Evolutionary conservation across 495 filamentous ascomycete genomes (phyloP), one percentile per base, ranked within the genome.

Genomic region (Barbatosphaeria neglecta): DNA sequence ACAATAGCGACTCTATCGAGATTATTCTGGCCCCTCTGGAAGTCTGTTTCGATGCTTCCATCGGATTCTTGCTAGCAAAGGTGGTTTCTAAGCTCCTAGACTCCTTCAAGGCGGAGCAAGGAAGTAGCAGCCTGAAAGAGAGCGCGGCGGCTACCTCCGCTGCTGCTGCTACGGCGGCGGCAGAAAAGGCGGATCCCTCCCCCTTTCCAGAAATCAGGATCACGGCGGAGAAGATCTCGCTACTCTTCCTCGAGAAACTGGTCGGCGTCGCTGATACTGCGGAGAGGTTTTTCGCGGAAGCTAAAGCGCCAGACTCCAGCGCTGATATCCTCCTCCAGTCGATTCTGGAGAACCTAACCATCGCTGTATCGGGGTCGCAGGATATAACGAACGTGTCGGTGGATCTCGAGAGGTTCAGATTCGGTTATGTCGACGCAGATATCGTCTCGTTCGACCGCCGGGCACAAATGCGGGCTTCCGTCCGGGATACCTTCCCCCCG

Each of bases 401-500:
- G 4, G 61, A 61, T 27, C 55, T 90, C 2, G 72, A 80, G 35
- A 87, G 81, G 49, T 82, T 94, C 55, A 66, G 59, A 0, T 77
- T 95, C 45, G 86, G 84, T 8, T 87, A 85, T 61, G 74, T 75
- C 6, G 74, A 78, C n/a, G 81, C 83, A 23, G 69, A 81, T 49
- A 78, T 94, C 24, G 60, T 94, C 43, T 84, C 83, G 19, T 95
- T 95, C 51, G 78, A 78, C 46, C 67, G 68, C 16, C 68, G 70
- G 16, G 60, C 80, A 49, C 77, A 76, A 53, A 77, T 92, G 80
- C 76, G 80, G 42, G 75, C 84, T 48, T 90, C 87, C 16, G 73
- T 80, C 9, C 73, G 76, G 51, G 80, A 82, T 56, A 67, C 79
- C 15, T 69, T 72, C 52, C 68, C 76, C 10, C 59, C 78, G 16